Evolutionary conservation across 495 filamentous ascomycete species (phyloP).

Genomic region (Hypoxylon rickii): DNA sequence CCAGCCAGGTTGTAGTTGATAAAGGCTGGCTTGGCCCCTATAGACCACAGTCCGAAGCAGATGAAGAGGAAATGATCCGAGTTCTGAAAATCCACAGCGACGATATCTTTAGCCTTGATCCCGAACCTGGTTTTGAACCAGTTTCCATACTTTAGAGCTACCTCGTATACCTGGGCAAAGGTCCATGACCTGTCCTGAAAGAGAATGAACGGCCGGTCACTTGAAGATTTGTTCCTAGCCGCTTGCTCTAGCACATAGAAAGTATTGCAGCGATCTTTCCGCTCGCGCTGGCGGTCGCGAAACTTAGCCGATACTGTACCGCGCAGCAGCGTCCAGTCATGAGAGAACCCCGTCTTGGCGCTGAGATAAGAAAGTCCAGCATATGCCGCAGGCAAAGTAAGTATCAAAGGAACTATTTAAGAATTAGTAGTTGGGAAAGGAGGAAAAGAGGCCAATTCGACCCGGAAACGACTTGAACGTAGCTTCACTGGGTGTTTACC

Average conservation of each 20-base stretch:
- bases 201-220: slow-evolving; percentile 66
- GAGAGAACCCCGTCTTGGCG: slow-evolving; percentile 66
- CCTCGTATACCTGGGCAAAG: slow-evolving; percentile 79
- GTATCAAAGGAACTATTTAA: slow-evolving; percentile 46
- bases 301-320: slow-evolving; percentile 50
- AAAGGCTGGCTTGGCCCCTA: slow-evolving; percentile 88
- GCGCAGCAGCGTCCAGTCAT: slow-evolving; percentile 65
- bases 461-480: background rate
- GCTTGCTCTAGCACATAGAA: slow-evolving; percentile 81
- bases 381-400: slow-evolving; percentile 67
- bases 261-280: slow-evolving; percentile 65
- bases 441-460: background rate
- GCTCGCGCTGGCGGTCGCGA: slow-evolving; percentile 49
- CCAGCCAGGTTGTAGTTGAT: slow-evolving; percentile 91
- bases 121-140: slow-evolving; percentile 77
- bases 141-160: slow-evolving; percentile 73
- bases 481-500: background rate
- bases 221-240: slow-evolving; percentile 62
- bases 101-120: slow-evolving; percentile 76
- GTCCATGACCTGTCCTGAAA: slow-evolving; percentile 79
- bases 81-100: slow-evolving; percentile 90
- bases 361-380: slow-evolving; percentile 81
- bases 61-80: slow-evolving; percentile 81
- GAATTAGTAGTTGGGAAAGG: slow-evolving; percentile 4
- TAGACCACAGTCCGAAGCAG: slow-evolving; percentile 83